Evolutionary conservation across 257 asterid genomes (phyloP), one percentile per base, ranked within the genome.

Genomic region (Gentiana straminea): DNA sequence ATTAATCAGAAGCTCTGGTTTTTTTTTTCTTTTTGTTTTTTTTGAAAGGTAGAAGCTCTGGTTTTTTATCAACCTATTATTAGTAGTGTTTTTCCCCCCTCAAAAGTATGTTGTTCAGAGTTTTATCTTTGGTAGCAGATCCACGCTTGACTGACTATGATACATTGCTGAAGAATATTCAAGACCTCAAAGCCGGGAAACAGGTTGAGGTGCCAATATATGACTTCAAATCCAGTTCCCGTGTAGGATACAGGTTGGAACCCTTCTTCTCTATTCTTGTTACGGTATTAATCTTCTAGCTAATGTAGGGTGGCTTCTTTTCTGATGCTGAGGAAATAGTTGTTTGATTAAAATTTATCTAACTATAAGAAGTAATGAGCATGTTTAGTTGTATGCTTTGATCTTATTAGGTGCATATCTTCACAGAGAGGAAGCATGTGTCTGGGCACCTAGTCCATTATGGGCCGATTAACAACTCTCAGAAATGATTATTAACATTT

Each of bases 91-190:
- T 41, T 41, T 41, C 9, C 9, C 46, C 46, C 9, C 46, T 10
- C 9, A 41, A 7, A 41, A 41, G 46, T 2, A 5, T 53, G 15
- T 35, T 13, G 13, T 32, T 62, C 8, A 13, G 52, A 47, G 15
- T 45, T 35, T 33, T 5, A 8, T 54, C 49, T 52, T 64, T 61
- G 49, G 33, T 33, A 59, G 61, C 90, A 92, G 99, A 92, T 64
- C 97, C 99, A 68, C 94, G 99, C 55, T 75, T 92, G 81, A 92
- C 97, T 54, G 99, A 92, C 82, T 92, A 92, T 54, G 91, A 92
- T 12, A 88, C 97, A 52, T 76, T 92, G 81, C 81, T 92, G 46
- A 65, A 78, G 68, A 92, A 92, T 68, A 82, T 92, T 66, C 77
- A 82, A n/a, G 99, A 88, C 65, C 77, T 92, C 60, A 88, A 75